Evolutionary conservation across 1,139 yeast genomes (phyloP).

Genomic region (Pneumocystis wakefieldiae): DNA sequence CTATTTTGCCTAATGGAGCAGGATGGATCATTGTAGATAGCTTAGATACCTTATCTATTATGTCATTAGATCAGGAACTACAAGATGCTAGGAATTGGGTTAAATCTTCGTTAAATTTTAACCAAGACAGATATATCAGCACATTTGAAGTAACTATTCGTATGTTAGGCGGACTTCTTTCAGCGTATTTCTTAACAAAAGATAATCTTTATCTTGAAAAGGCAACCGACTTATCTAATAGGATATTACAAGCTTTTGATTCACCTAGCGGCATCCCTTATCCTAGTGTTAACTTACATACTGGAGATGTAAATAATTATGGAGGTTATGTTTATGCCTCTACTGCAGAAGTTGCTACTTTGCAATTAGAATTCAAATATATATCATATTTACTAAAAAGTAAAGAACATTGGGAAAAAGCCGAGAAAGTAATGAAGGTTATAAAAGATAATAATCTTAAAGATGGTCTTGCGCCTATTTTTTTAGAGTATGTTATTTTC

Average conservation of each 20-base stretch:
- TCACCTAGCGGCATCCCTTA: slow-evolving; percentile 18
- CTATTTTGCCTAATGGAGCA: slow-evolving; percentile 49
- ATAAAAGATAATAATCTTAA: slow-evolving; percentile 44
- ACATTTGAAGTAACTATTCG: slow-evolving; percentile 87
- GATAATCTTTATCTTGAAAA: slow-evolving; percentile 62
- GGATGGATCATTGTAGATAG: slow-evolving; percentile 95
- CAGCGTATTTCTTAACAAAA: slow-evolving; percentile 59
- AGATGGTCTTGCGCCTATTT: slow-evolving; percentile 46
- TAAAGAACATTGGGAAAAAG: slow-evolving; percentile 57
- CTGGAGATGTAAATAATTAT: slow-evolving; percentile 45
- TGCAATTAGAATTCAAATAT: slow-evolving; percentile 80
- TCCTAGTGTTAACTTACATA: slow-evolving; percentile 23
- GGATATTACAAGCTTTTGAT: slow-evolving; percentile 24
- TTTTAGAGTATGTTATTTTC: slow-evolving; percentile 39
- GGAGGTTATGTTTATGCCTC: slow-evolving; percentile 62
- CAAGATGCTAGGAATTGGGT: slow-evolving; percentile 63
- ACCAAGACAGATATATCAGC: slow-evolving; percentile 61
- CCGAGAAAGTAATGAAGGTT: slow-evolving; percentile 50
- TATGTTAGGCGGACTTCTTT: slow-evolving; percentile 80
- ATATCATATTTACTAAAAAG: slow-evolving; percentile 71
- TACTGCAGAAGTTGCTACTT: slow-evolving; percentile 80
- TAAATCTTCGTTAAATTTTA: slow-evolving; percentile 38
- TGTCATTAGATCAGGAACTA: slow-evolving; percentile 60
- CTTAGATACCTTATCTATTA: slow-evolving; percentile 65
- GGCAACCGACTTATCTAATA: slow-evolving; percentile 55